Conservation (phyloP, 768 basidiomycete genomes). For the Imleria badia region DNA sequence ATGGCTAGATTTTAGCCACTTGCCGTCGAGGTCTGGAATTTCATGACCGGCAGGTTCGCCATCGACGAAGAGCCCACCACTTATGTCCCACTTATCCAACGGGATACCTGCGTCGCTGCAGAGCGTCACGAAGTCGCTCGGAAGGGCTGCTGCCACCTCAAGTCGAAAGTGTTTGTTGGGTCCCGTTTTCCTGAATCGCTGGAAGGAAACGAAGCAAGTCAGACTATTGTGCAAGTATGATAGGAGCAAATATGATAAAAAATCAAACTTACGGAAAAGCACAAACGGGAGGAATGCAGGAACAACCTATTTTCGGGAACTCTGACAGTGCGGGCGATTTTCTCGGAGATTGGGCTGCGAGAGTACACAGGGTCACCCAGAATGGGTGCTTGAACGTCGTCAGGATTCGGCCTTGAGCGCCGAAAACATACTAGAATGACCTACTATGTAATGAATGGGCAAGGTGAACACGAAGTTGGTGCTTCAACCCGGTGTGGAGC, state of each 20-base stretch:
- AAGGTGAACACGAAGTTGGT: constrained; percentile 69
- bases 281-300: constrained; percentile 58
- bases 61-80: constrained; percentile 50
- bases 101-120: constrained; percentile 48
- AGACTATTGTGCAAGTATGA: neutral
- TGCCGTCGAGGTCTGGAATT: constrained; percentile 41
- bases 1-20: constrained; percentile 27
- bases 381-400: constrained; percentile 52
- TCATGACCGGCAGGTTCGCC: constrained; percentile 36
- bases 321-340: constrained; percentile 24
- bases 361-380: constrained; percentile 61
- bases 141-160: constrained; percentile 56
- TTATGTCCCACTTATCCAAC: constrained; percentile 34
- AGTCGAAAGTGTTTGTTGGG: constrained; percentile 51
- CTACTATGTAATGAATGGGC: constrained; percentile 50
- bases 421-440: constrained; percentile 9
- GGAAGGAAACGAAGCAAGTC: neutral
- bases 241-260: neutral
- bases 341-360: constrained; percentile 33
- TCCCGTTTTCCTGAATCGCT: constrained; percentile 51
- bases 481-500: constrained; percentile 64
- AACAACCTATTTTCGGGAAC: constrained; percentile 53
- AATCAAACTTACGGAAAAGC: constrained; percentile 47
- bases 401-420: constrained; percentile 3
- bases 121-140: constrained; percentile 50